Evolutionary conservation across 768 basidiomycete genomes (phyloP).

Genomic region (Tephrocybe rancida): DNA sequence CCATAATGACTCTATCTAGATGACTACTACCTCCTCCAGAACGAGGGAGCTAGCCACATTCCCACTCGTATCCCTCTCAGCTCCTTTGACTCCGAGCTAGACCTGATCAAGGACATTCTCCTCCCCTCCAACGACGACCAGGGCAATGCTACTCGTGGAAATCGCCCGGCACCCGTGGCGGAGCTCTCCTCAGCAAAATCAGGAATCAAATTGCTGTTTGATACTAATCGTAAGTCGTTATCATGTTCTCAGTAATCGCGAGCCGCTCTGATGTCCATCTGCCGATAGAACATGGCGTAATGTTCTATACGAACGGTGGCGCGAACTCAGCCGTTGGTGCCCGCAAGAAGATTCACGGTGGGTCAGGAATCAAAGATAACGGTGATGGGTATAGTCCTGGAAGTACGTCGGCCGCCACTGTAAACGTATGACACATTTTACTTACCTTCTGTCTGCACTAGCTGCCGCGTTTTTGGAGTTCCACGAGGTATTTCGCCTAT

Average conservation of each 20-base stretch:
- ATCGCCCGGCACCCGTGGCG: constrained; percentile 45
- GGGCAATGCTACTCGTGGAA: constrained; percentile 22
- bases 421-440: neutral
- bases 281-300: constrained; percentile 65
- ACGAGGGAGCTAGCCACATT: constrained; percentile 33
- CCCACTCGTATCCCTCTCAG: constrained; percentile 51
- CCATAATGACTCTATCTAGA: constrained; percentile 38
- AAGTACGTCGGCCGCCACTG: constrained; percentile 39
- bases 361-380: constrained; percentile 55
- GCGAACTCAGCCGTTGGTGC: constrained; percentile 49
- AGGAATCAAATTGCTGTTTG: constrained; percentile 61
- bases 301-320: constrained; percentile 71
- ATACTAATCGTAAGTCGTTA: constrained; percentile 66
- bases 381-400: constrained; percentile 62
- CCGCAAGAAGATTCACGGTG: constrained; percentile 76
- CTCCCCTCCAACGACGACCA: constrained; percentile 32
- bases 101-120: constrained; percentile 49
- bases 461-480: constrained; percentile 72
- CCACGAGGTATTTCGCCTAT: constrained; percentile 48
- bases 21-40: constrained; percentile 62
- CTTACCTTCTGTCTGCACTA: constrained; percentile 23
- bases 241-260: neutral
- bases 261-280: neutral
- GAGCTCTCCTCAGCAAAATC: constrained; percentile 58
- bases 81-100: constrained; percentile 41